These are phyloP conservation scores for Tulasnella sp. DNA, from an alignment of 768 basidiomycete genomes.

Conservation along the genomic window DNA sequence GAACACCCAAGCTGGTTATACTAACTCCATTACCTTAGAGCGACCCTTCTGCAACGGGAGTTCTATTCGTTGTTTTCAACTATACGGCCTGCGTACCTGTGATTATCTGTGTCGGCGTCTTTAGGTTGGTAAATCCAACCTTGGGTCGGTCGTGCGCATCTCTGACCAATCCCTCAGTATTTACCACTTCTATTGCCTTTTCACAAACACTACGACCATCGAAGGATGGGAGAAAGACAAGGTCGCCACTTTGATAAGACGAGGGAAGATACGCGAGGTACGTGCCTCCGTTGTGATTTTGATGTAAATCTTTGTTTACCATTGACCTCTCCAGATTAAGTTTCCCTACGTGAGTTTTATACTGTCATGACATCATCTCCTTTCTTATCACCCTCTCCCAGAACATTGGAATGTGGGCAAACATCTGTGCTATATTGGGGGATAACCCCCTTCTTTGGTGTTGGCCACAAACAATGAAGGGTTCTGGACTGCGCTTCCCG, in stretches of 20 bases:
- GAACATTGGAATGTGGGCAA: slow-evolving; percentile 66
- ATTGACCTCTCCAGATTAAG: slow-evolving; percentile 42
- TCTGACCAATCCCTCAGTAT: slow-evolving; percentile 36
- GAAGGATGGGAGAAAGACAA: slow-evolving; percentile 98
- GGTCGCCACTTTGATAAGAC: slow-evolving; percentile 67
- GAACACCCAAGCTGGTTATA: too few species aligned
- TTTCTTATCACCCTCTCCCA: slow-evolving; percentile 26
- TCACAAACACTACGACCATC: slow-evolving; percentile 84
- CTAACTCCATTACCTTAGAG: slow-evolving; percentile 21
- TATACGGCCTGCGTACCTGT: slow-evolving; percentile 78
- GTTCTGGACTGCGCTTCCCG: slow-evolving; percentile 66
- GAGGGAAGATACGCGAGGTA: slow-evolving; percentile 77
- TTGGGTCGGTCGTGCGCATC: slow-evolving; percentile 17
- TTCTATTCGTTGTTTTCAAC: slow-evolving; percentile 81
- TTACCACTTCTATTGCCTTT: slow-evolving; percentile 71
- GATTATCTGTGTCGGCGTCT: slow-evolving; percentile 71
- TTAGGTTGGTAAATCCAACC: slow-evolving; percentile 48
- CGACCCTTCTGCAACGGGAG: slow-evolving; percentile 51
- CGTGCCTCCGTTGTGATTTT: slow-evolving; percentile 15
- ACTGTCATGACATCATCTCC: background rate
- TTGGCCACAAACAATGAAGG: slow-evolving; percentile 51
- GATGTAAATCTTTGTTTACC: background rate
- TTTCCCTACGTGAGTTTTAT: slow-evolving; percentile 71
- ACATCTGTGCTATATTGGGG: slow-evolving; percentile 70
- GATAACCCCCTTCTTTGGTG: slow-evolving; percentile 68